A percentile compares a stretch with the other conserved stretches of the same genome.
Evolutionary conservation across 257 asterid species (phyloP).

Genomic region (Eucommia ulmoides): DNA sequence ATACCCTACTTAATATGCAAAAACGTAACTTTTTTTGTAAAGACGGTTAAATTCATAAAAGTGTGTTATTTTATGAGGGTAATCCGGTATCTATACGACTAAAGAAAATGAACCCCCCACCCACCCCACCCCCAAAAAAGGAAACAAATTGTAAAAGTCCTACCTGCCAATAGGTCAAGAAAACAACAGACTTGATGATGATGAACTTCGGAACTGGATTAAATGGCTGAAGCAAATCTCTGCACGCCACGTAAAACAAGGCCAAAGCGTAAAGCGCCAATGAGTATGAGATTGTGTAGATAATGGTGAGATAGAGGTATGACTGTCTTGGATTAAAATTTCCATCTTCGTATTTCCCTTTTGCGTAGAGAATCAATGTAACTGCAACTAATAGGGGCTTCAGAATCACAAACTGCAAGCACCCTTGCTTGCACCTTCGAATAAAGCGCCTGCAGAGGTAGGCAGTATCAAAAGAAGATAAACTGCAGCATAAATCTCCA

Average conservation of each 20-base stretch:
- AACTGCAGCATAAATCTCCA: neutral
- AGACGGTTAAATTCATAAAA: no score
- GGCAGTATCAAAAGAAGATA: conserved; percentile 4
- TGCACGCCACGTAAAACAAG: conserved; percentile 91
- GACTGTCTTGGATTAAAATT: conserved; percentile 81
- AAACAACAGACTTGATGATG: conserved; percentile 87
- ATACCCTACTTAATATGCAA: neutral
- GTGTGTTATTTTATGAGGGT: no score
- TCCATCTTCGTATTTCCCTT: conserved; percentile 89
- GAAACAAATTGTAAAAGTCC: neutral
- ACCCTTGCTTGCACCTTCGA: conserved; percentile 94
- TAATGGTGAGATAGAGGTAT: conserved; percentile 88
- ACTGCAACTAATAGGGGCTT: conserved; percentile 74
- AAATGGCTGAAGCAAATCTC: conserved; percentile 89
- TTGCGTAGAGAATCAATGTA: conserved; percentile 75
- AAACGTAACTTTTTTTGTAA: neutral
- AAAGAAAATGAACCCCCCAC: no score
- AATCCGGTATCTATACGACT: no score
- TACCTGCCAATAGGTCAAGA: conserved; percentile 98
- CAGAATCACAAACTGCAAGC: conserved; percentile 95
- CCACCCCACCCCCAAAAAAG: no score
- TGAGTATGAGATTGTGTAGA: conserved; percentile 88
- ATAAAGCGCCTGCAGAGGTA: conserved; percentile 78
- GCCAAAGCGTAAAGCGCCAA: conserved; percentile 89
- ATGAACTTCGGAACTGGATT: conserved; percentile 95